A percentile compares a stretch with the other conserved stretches of the same genome.
phyloP scores from a whole-genome alignment of 2,329 filamentous ascomycete genomes.

The Curvularia eragrostidis region DNA sequence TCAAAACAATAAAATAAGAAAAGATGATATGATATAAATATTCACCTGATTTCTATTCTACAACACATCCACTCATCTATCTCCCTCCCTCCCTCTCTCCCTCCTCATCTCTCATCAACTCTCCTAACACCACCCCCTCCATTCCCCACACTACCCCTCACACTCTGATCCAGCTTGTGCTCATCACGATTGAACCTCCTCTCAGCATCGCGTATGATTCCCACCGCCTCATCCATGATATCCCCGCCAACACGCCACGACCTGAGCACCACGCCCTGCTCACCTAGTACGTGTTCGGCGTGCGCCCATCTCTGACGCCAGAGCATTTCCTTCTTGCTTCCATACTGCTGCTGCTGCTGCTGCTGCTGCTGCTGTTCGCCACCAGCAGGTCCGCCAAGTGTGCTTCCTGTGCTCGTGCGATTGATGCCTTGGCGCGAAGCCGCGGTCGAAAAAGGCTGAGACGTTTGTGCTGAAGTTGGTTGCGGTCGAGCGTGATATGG shows the following conservation, averaged over 20 bases:
- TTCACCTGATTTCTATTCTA: not conserved
- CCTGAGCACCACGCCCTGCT: slow-evolving; percentile 70
- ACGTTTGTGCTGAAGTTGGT: slow-evolving; percentile 22
- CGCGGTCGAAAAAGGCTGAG: slow-evolving; percentile 39
- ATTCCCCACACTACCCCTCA: not conserved
- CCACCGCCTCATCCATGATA: slow-evolving; percentile 69
- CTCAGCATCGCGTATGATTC: slow-evolving; percentile 66
- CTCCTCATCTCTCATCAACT: slow-evolving; percentile 2
- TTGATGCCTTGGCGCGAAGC: slow-evolving; percentile 29
- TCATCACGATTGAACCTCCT: slow-evolving; percentile 36
- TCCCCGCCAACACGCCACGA: slow-evolving; percentile 78
- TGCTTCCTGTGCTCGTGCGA: slow-evolving; percentile 37
- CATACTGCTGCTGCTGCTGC: slow-evolving; percentile 21
- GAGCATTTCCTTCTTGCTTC: slow-evolving; percentile 73
- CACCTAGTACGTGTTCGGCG: slow-evolving; percentile 69
- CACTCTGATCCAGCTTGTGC: not conserved
- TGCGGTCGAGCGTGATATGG: slow-evolving; percentile 37
- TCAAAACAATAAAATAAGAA: not conserved
- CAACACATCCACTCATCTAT: not conserved
- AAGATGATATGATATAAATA: not conserved
- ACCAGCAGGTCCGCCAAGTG: slow-evolving; percentile 29
- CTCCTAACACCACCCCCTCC: not conserved
- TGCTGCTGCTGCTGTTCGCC: slow-evolving; percentile 3
- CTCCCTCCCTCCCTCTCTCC: no score
- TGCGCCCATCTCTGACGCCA: slow-evolving; percentile 73